Evolutionary conservation across 306 rosid species (phyloP).

Genomic region (Senna tora): DNA sequence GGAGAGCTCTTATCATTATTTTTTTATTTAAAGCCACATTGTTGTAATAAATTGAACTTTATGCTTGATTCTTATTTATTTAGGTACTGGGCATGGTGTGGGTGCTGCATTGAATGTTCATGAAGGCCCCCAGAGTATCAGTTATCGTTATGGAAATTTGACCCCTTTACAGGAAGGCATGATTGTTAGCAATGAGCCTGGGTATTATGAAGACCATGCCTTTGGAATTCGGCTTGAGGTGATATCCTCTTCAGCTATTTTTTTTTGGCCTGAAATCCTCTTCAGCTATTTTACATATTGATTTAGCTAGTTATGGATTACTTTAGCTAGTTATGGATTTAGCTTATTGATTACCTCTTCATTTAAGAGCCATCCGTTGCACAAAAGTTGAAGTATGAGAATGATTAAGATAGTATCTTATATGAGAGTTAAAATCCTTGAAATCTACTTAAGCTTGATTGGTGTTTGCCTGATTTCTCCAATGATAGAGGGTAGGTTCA

Average conservation of each 20-base stretch:
- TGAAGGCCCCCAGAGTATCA: constrained; percentile 95
- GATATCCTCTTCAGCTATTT: constrained; percentile 30
- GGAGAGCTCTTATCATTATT: constrained; percentile 11
- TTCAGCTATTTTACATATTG: constrained; percentile 27
- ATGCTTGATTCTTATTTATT: constrained; percentile 25
- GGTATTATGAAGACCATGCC: constrained; percentile 93
- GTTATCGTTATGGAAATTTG: constrained; percentile 83
- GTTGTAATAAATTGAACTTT: constrained; percentile 26
- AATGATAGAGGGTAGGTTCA: constrained; percentile 22
- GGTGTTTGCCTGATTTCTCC: constrained; percentile 13
- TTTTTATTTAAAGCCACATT: constrained; percentile 1
- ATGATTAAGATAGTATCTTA: constrained; percentile 26
- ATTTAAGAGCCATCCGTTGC: constrained; percentile 16
- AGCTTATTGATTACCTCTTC: constrained; percentile 14
- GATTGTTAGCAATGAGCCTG: constrained; percentile 98
- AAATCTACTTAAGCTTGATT: constrained; percentile 24
- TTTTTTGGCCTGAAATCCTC: constrained; percentile 43
- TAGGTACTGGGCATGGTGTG: constrained; percentile 97
- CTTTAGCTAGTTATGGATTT: constrained; percentile 27
- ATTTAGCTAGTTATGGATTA: constrained; percentile 13
- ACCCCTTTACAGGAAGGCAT: constrained; percentile 76
- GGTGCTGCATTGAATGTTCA: constrained; percentile 98
- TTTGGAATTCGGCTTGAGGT: constrained; percentile 98
- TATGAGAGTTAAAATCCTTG: background rate
- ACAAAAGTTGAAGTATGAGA: constrained; percentile 2